phyloP scores from a whole-genome alignment of 805 yeast species.

The Huiozyma naganishii region DNA sequence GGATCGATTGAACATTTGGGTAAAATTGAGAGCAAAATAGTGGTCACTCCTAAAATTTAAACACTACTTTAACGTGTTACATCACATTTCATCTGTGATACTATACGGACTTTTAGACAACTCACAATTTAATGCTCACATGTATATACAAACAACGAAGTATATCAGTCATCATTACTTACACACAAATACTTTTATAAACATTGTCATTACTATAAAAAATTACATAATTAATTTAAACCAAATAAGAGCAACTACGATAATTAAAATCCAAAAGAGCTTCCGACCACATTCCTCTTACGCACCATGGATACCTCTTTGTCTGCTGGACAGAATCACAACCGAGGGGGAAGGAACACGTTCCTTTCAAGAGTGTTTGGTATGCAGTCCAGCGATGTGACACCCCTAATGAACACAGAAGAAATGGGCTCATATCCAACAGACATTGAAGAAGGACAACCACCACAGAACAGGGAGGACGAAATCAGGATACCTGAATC shows the following conservation, averaged over 20 bases:
- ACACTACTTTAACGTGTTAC: background rate
- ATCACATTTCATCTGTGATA: background rate
- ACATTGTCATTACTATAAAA: too few relatives aligned
- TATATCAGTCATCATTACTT: too few relatives aligned
- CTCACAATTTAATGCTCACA: background rate
- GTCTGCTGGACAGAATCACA: too few relatives aligned
- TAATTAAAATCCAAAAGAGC: too few relatives aligned
- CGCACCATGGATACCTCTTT: too few relatives aligned
- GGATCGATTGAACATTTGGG: constrained; percentile 31
- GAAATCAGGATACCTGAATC: constrained; percentile 25
- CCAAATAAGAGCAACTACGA: too few relatives aligned
- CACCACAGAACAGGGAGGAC: constrained; percentile 5
- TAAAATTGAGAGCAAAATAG: constrained; percentile 42
- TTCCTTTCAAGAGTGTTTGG: constrained; percentile 28
- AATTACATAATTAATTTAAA: too few relatives aligned
- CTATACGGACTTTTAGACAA: background rate
- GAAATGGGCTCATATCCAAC: constrained; percentile 21
- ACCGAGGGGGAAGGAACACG: constrained; percentile 13
- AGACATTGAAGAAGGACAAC: background rate
- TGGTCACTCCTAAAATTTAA: constrained; percentile 43
- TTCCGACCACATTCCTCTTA: too few relatives aligned
- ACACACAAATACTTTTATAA: too few relatives aligned
- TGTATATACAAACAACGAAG: too few relatives aligned
- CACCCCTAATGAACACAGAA: constrained; percentile 17
- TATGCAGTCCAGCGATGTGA: constrained; percentile 21